Percentiles rank a stretch among this genome's conserved stretches.
phyloP scores from a whole-genome alignment of 192 early-diverging fungal genomes.

The Umbelopsis ramanniana region DNA sequence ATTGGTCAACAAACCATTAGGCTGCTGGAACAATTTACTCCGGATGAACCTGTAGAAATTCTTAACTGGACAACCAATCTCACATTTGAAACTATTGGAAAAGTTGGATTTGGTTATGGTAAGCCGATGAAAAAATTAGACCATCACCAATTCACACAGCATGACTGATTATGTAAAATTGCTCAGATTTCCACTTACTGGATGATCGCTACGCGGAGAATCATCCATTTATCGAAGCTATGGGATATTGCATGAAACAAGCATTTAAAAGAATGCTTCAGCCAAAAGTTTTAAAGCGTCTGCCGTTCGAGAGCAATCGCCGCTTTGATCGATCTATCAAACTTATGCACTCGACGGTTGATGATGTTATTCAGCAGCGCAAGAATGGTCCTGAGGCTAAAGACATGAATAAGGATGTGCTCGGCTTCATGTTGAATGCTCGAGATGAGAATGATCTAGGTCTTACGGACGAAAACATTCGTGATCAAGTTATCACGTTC shows the following conservation, averaged over 20 bases:
- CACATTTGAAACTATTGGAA: conserved; percentile 51
- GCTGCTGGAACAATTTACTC: conserved; percentile 39
- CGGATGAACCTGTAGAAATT: conserved; percentile 43
- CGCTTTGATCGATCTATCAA: conserved; percentile 40
- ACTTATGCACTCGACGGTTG: conserved; percentile 52
- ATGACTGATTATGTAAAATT: neutral
- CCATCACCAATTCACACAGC: neutral
- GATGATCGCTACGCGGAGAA: conserved; percentile 20
- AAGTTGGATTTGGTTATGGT: conserved; percentile 52
- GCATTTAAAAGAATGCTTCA: conserved; percentile 31
- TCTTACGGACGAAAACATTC: conserved; percentile 52
- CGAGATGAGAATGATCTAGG: conserved; percentile 38
- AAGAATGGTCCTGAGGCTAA: conserved; percentile 38
- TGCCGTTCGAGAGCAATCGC: conserved; percentile 48
- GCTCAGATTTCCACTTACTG: conserved; percentile 44
- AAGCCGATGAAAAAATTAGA: neutral
- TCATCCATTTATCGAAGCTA: conserved; percentile 41
- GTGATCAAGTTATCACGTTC: conserved; percentile 68
- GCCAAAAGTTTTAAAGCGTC: conserved; percentile 46
- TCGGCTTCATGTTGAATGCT: conserved; percentile 64
- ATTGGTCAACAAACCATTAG: conserved; percentile 39
- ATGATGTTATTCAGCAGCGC: conserved; percentile 54
- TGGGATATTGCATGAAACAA: conserved; percentile 45
- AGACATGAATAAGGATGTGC: conserved; percentile 48
- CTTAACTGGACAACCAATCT: conserved; percentile 53